Percentiles rank a stretch among this genome's conserved stretches.
Evolutionary conservation across 768 basidiomycete species (phyloP).

Genomic region (Dictyophora rubrovolvata): DNA sequence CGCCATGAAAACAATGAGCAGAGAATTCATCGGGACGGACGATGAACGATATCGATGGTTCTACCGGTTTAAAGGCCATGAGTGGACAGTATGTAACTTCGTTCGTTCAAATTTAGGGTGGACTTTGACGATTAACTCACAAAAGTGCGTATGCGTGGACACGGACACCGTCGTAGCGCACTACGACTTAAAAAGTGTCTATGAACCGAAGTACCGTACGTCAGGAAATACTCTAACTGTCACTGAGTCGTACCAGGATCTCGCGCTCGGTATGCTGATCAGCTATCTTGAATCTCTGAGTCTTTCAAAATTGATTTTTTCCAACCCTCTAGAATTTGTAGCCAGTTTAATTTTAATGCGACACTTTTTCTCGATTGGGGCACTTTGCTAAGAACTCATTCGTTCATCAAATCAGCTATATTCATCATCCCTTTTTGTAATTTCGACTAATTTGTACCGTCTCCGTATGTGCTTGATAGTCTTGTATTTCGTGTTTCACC

Average conservation of each 20-base stretch:
- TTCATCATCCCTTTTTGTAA: no score
- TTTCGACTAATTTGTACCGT: no score
- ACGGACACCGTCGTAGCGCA: conserved; percentile 46
- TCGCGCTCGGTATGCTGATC: conserved; percentile 47
- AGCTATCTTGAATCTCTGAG: not conserved
- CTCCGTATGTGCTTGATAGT: no score
- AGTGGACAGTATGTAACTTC: conserved; percentile 49
- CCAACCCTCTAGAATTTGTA: not conserved
- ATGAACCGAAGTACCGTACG: conserved; percentile 47
- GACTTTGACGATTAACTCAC: not conserved
- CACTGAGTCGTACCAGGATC: conserved; percentile 46
- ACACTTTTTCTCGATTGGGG: not conserved
- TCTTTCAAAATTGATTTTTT: not conserved
- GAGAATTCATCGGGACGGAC: conserved; percentile 50
- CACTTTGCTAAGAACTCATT: not conserved
- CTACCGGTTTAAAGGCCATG: conserved; percentile 37
- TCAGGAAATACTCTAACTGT: conserved; percentile 56
- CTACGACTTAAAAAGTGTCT: conserved; percentile 47
- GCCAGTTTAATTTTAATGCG: not conserved
- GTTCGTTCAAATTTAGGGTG: not conserved
- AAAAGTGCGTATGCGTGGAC: conserved; percentile 44
- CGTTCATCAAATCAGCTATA: no score
- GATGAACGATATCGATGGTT: conserved; percentile 55
- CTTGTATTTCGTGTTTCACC: no score
- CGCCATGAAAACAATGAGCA: conserved; percentile 14